Conservation (phyloP, 2,329 filamentous ascomycete genomes). For the Xylaria sp. region DNA sequence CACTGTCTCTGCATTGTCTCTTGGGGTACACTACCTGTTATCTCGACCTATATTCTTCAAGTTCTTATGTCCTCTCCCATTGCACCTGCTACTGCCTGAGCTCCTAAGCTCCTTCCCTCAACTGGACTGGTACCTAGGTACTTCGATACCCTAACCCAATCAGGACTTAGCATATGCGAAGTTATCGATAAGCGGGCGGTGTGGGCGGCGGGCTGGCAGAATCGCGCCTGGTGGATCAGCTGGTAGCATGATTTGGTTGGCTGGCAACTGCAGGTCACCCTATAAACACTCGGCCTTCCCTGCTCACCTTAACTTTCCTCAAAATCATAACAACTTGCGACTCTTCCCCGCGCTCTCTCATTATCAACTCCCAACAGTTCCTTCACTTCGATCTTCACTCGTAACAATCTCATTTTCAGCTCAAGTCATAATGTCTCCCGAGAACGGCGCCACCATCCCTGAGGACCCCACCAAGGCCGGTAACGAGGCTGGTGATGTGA, state of each 20-base stretch:
- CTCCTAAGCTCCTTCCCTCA: conserved; percentile 2
- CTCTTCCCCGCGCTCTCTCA: conserved; percentile 27
- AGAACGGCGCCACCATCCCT: conserved; percentile 62
- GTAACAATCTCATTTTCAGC: conserved; percentile 1
- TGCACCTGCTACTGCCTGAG: neutral
- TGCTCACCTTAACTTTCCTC: conserved; percentile 39
- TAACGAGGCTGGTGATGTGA: conserved; percentile 64
- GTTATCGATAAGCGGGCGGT: conserved; percentile 37
- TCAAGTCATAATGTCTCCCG: conserved; percentile 58
- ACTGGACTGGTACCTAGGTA: conserved; percentile 14
- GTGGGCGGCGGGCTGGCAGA: conserved; percentile 25
- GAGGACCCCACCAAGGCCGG: conserved; percentile 57
- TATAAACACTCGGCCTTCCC: conserved; percentile 44
- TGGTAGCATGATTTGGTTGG: conserved; percentile 34
- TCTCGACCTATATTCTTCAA: neutral
- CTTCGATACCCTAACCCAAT: neutral
- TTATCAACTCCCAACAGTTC: neutral
- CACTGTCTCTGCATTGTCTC: neutral
- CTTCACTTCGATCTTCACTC: conserved; percentile 14
- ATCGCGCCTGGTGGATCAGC: conserved; percentile 32
- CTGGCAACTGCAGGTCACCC: conserved; percentile 41
- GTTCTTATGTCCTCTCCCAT: neutral
- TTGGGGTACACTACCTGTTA: neutral
- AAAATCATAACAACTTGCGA: conserved; percentile 42
- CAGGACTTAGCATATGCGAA: conserved; percentile 1